These are phyloP conservation scores for Starmerella kuoi DNA, from an alignment of 805 yeast genomes.

Conservation along the genomic window DNA sequence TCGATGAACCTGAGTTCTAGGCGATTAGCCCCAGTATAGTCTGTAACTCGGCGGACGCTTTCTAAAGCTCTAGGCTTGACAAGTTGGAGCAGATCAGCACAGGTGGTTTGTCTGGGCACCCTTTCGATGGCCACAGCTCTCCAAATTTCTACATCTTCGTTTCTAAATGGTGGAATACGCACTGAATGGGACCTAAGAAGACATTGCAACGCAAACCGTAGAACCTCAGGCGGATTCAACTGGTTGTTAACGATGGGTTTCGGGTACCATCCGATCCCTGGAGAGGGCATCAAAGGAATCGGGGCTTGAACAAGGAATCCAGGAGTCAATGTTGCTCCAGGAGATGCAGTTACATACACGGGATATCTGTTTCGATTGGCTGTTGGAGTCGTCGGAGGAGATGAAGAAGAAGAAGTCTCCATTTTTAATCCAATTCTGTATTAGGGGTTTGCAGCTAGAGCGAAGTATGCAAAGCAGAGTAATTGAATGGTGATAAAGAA, in stretches of 20 bases:
- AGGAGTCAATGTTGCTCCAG: background rate
- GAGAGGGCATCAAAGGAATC: too few species aligned
- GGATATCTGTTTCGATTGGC: background rate
- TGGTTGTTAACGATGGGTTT: too few species aligned
- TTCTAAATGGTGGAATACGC: slow-evolving; percentile 2
- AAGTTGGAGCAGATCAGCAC: slow-evolving; percentile 74
- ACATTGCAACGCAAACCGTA: background rate
- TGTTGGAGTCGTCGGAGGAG: background rate
- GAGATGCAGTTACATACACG: background rate
- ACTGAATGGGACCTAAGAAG: background rate
- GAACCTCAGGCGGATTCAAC: background rate
- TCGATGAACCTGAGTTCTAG: slow-evolving; percentile 62
- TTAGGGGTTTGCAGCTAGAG: too few species aligned
- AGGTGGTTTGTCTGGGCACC: slow-evolving; percentile 66
- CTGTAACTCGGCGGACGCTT: background rate
- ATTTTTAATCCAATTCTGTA: too few species aligned
- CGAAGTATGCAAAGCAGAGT: too few species aligned
- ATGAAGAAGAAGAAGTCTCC: too few species aligned
- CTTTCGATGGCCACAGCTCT: slow-evolving; percentile 87
- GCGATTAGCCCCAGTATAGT: background rate
- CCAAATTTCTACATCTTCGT: slow-evolving; percentile 14
- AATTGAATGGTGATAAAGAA: too few species aligned
- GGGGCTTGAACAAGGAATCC: background rate
- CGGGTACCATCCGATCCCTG: too few species aligned
- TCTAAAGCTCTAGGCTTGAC: slow-evolving; percentile 36